Evolutionary conservation across 805 yeast species (phyloP), one percentile per base, ranked within the genome.

Genomic region (Hermanozyma aechmeae): DNA sequence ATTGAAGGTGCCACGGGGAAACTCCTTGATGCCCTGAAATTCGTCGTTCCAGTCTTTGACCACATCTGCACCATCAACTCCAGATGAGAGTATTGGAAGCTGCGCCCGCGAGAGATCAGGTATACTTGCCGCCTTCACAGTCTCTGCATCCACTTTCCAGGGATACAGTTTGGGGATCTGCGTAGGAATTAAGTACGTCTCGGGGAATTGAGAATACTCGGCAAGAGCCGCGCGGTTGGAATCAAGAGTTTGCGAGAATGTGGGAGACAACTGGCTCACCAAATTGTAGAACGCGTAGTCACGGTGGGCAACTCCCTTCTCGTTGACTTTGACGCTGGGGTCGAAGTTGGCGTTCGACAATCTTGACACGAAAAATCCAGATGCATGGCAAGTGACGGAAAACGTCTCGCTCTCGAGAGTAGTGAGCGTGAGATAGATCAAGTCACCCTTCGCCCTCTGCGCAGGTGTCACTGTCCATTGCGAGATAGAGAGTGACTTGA

Each of bases 41-140:
- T 92, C 96, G 40, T 81, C 95, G 51, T 86, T 86, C 82, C 93
- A 87, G 45, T 89, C 95, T 45, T 78, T 78, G 24, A 59, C 54
- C 13, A 58, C 50, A 28, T 70, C 77, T 16, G 71, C 67, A 24
- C 77, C 80, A 39, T 74, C 80, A 15, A 68, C 63, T 22, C 82
- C 82, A 38, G 71, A 69, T 24, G 55, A 44, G 25, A 76, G 56
- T 28, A 61, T 61, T 37, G 55, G 71, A 29, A 66, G 58, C 56
- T 81, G 92, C 19, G 76, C 53, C 39, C 78, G 65, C 15, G 76
- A 70, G 27, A 69, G 45, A 45, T 83, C 93, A 4, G 85, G 73
- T 2, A 24, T 23, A 6, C 13, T 28, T 12, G 40, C 39, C 25
- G 42, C 40, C 21, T 29, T 32, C 13, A 38, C 12, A 10, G 42